Evolutionary conservation across 495 filamentous ascomycete species (phyloP), one percentile per base, ranked within the genome.

Genomic region (Recurvomyces mirabilis): DNA sequence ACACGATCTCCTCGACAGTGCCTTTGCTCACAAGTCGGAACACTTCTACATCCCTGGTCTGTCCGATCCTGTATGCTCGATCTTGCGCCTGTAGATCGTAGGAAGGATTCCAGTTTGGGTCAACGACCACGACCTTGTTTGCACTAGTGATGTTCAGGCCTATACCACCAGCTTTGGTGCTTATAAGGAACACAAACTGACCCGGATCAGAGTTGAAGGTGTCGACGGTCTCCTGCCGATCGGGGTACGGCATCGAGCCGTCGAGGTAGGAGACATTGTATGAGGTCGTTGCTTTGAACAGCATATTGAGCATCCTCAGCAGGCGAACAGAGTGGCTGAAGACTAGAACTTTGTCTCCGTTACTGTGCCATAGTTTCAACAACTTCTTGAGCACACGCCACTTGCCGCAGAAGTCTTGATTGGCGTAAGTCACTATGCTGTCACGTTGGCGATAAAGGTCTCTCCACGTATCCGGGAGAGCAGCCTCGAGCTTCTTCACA

Each of bases 91-190:
- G 91, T 1, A 96, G 72, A 54, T 98, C 88, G 51, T 87, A 84
- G 15, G 83, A 73, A 3, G 91, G 91, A 47, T 98, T 98, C 91
- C 91, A 98, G 56, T 95, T 93, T 0, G 91, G 91, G 58, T 98
- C 91, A 29, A 95, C 82, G 26, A 98, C 84, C 15, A 98, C 91
- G 9, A 98, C 89, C 62, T 96, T 96, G 65, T 98, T 98, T 10
- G 91, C 91, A 0, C 85, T 89, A 3, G 91, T 94, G 59, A 98
- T 98, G 57, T 98, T 98, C 7, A 96, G 67, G 0, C 88, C 89
- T 4, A 83, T 73, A 19, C 89, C 89, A 22, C 91, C 91, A 13
- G 91, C 86, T 57, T 82, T 84, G 15, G 91, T 96, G 14, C 83
- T 89, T 52, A 98, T 96, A 33, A 98, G 68, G 58, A 98, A 98